Base-by-base conservation (phyloP, 2,329 filamentous ascomycete genomes). In the Exophiala xenobiotica region DNA sequence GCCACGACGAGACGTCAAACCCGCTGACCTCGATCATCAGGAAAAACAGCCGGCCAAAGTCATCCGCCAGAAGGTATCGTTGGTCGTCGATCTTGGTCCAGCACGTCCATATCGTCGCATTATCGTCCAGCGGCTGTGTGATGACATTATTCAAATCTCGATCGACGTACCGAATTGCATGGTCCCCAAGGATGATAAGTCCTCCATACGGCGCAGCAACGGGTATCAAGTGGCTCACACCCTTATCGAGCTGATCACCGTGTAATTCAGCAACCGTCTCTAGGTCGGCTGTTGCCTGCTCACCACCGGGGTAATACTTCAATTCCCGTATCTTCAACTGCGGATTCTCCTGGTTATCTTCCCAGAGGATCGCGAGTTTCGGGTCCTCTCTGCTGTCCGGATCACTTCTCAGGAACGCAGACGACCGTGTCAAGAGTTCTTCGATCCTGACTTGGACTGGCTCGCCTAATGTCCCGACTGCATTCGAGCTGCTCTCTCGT, bases 41-140 rank as follows among this genome's bases (percentile, higher is more conserved):
- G n/a, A 96, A 74, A 65, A 92, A 90, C 19, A 99, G 70, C 43
- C 80, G 81, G 12, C 93, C 92, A 65, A 93, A 96, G 62, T 96
- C 90, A 66, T 99, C 93, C 1, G 87, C 90, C 2, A 99, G 73
- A n/a, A 96, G 76, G 73, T 90, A 97, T 63, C 86, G 80, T 31
- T 86, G 85, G 19, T 83, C 82, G 63, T 97, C 88, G 45, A 93
- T 84, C 62, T 86, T 82, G 56, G 88, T 87, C 91, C 92, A 99
- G 2, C 90, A 84, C n/a, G 93, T 86, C 61, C 95, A 97, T 27
- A 96, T 85, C 2, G 87, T 90, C 0, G 90, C 81, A 19, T 59
- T 42, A 50, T 92, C 84, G 1, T 82, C 76, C 2, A 96, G 71
- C 0, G 78, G 73, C 6, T 83, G 78, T 14, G 84, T 81, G 9